phyloP scores from a whole-genome alignment of 495 filamentous ascomycete species.

The Amorphotheca resinae region DNA sequence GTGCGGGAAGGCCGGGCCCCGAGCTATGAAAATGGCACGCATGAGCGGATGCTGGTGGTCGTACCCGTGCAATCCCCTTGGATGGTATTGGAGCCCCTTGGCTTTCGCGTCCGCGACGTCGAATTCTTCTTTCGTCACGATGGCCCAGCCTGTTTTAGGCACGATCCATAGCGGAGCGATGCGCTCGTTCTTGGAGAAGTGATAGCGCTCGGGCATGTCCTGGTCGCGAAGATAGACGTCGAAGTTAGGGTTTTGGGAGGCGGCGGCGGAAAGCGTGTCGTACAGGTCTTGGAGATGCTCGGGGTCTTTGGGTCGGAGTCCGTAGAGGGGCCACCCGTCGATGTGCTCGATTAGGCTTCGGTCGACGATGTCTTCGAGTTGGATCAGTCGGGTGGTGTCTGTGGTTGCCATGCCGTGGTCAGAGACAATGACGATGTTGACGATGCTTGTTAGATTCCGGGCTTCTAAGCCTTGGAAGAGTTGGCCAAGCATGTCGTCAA shows the following conservation, averaged over 20 bases:
- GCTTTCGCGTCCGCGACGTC: slow-evolving; percentile 49
- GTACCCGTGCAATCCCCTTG: slow-evolving; percentile 75
- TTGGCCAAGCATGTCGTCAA: slow-evolving; percentile 65
- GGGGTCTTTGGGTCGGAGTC: slow-evolving; percentile 60
- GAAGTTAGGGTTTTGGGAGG: slow-evolving; percentile 48
- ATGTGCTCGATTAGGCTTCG: slow-evolving; percentile 60
- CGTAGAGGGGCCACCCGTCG: slow-evolving; percentile 91
- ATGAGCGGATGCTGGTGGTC: slow-evolving; percentile 84
- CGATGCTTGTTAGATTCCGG: slow-evolving; percentile 74
- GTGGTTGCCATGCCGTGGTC: slow-evolving; percentile 98
- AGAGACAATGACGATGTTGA: slow-evolving; percentile 95
- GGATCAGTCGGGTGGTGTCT: slow-evolving; percentile 65
- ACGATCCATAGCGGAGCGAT: slow-evolving; percentile 91
- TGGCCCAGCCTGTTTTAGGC: slow-evolving; percentile 79
- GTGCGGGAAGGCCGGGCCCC: slow-evolving; percentile 82
- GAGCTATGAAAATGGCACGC: slow-evolving; percentile 82
- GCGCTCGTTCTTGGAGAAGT: slow-evolving; percentile 72
- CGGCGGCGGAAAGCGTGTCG: slow-evolving; percentile 34
- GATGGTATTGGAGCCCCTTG: slow-evolving; percentile 56
- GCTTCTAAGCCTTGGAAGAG: slow-evolving; percentile 66
- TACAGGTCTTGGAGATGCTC: slow-evolving; percentile 46
- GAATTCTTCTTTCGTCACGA: slow-evolving; percentile 69
- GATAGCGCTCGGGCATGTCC: slow-evolving; percentile 79
- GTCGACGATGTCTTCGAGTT: slow-evolving; percentile 85
- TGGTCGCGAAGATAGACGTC: slow-evolving; percentile 72